Evolutionary conservation across 2,329 filamentous ascomycete species (phyloP).

Genomic region (Colletotrichum higginsianum): DNA sequence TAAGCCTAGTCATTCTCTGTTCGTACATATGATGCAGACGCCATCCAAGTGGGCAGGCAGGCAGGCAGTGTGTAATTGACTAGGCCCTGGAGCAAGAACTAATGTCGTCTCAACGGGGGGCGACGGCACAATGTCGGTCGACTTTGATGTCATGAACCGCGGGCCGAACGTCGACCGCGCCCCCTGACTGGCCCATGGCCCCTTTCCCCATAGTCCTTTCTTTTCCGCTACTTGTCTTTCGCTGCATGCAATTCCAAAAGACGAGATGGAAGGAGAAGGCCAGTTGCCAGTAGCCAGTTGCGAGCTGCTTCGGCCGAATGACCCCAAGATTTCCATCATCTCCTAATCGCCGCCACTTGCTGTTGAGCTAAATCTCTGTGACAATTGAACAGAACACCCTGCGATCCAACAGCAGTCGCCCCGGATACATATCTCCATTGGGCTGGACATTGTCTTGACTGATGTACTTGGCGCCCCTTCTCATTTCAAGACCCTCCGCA

Average conservation of each 20-base stretch:
- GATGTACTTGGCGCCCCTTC: neutral
- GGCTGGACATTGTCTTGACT: neutral
- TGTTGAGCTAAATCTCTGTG: neutral
- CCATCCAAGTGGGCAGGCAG: no score
- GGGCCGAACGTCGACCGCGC: constrained; percentile 4
- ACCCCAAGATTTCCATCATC: neutral
- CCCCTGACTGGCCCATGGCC: constrained; percentile 8
- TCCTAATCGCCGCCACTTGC: neutral
- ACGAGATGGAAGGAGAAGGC: constrained; percentile 9
- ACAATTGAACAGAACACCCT: neutral
- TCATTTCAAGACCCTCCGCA: constrained; percentile 1
- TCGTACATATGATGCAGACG: no score
- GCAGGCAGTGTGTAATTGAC: no score
- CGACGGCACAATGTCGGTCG: constrained; percentile 28
- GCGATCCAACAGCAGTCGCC: neutral
- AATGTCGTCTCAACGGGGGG: constrained; percentile 12
- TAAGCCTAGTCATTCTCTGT: no score
- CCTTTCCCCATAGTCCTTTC: constrained; percentile 16
- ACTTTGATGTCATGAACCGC: constrained; percentile 36
- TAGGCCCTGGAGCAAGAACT: neutral
- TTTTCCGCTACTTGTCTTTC: constrained; percentile 34
- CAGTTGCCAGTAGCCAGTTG: neutral
- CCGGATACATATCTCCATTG: neutral
- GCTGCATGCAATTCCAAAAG: constrained; percentile 34
- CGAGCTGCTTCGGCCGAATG: constrained; percentile 6